phyloP scores from a whole-genome alignment of 2,329 filamentous ascomycete species.

The Clonostachys chloroleuca region DNA sequence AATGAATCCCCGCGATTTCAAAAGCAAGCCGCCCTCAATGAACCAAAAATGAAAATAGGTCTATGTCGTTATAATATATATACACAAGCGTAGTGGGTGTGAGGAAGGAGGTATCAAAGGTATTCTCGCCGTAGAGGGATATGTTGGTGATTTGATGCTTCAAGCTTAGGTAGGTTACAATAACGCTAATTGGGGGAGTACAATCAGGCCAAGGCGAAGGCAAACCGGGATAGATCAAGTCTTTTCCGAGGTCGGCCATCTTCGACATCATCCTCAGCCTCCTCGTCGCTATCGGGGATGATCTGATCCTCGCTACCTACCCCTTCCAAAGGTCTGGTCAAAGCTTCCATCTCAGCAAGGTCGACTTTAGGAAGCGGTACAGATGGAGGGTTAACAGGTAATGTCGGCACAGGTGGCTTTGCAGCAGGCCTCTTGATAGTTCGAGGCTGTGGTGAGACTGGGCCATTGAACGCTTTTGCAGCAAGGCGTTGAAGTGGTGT shows the following conservation, averaged over 20 bases:
- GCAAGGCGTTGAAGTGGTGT: constrained; percentile 53
- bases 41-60: too few relatives aligned
- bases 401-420: constrained; percentile 9
- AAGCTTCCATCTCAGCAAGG: constrained; percentile 44
- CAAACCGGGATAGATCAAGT: constrained; percentile 44
- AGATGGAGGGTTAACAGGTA: constrained; percentile 47
- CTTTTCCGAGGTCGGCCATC: constrained; percentile 17
- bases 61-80: too few relatives aligned
- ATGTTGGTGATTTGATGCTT: too few relatives aligned
- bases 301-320: constrained; percentile 55
- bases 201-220: constrained; percentile 15
- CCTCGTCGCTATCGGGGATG: constrained; percentile 46
- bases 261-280: constrained; percentile 27
- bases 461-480: constrained; percentile 28
- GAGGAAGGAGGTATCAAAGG: too few relatives aligned
- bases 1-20: too few relatives aligned
- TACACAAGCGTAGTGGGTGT: too few relatives aligned
- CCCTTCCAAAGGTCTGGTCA: constrained; percentile 29
- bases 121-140: too few relatives aligned
- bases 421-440: constrained; percentile 2
- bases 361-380: constrained; percentile 52
- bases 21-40: too few relatives aligned
- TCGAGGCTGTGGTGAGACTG: constrained; percentile 20
- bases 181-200: too few relatives aligned
- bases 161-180: too few relatives aligned